Evolutionary conservation across 306 rosid genomes (phyloP).

Genomic region (Prunus mume): DNA sequence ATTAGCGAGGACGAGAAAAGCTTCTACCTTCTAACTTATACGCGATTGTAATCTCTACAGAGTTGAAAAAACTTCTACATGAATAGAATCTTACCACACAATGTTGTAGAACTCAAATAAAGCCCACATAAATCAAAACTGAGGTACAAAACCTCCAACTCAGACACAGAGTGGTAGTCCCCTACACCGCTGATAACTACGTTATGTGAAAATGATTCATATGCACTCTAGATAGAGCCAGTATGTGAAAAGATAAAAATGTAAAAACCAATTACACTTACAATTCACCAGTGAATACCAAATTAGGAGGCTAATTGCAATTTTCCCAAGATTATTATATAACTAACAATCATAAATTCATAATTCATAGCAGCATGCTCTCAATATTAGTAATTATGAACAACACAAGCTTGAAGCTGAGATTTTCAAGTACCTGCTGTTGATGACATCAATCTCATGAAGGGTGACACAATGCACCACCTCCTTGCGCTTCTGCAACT

Average conservation of each 20-base stretch:
- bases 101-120: background rate
- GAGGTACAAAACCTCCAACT: background rate
- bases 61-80: too few relatives aligned
- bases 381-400: background rate
- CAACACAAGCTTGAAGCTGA: background rate
- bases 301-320: background rate
- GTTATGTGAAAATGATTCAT: background rate
- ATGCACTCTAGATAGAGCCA: background rate
- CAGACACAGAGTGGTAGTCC: background rate
- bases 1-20: background rate
- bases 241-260: background rate
- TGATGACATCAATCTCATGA: constrained; percentile 97
- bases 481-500: constrained; percentile 98
- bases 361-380: background rate
- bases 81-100: too few relatives aligned
- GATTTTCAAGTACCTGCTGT: constrained; percentile 66
- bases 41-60: background rate
- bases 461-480: constrained; percentile 96
- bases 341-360: background rate
- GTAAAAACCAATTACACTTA: background rate
- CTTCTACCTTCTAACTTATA: background rate
- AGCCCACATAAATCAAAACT: background rate
- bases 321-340: background rate
- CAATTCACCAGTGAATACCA: background rate
- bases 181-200: background rate